A percentile compares a stretch with the other conserved stretches of the same genome.
These are phyloP conservation scores for Bullera alba DNA, from an alignment of 768 basidiomycete species.

Conservation along the genomic window DNA sequence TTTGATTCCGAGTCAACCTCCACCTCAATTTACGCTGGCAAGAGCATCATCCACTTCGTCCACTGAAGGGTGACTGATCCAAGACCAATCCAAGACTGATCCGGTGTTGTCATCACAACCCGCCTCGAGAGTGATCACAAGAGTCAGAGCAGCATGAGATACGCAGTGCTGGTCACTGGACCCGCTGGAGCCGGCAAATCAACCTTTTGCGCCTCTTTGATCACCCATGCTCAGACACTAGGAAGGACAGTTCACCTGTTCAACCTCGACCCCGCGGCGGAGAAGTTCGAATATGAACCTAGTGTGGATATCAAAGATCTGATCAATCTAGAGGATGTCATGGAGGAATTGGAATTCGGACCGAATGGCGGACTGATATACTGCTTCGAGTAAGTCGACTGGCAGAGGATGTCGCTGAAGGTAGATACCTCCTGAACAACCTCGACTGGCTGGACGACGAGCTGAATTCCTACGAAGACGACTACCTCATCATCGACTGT, in stretches of 20 bases:
- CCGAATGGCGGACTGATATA: slow-evolving; percentile 96
- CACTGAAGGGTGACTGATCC: too few relatives aligned
- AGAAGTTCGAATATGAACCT: slow-evolving; percentile 86
- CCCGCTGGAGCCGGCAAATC: slow-evolving; percentile 98
- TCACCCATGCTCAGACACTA: slow-evolving; percentile 78
- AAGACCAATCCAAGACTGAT: too few relatives aligned
- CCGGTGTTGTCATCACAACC: too few relatives aligned
- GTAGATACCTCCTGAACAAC: slow-evolving; percentile 88
- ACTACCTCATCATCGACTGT: slow-evolving; percentile 59
- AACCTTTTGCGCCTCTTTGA: slow-evolving; percentile 78
- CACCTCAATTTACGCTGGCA: too few relatives aligned
- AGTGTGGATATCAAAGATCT: slow-evolving; percentile 89
- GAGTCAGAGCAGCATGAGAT: slow-evolving; percentile 41
- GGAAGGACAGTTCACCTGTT: slow-evolving; percentile 83
- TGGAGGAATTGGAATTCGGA: slow-evolving; percentile 88
- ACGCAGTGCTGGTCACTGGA: slow-evolving; percentile 53
- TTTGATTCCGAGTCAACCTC: too few relatives aligned
- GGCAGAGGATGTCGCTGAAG: neutral
- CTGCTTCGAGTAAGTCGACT: slow-evolving; percentile 86
- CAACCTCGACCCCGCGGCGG: slow-evolving; percentile 94
- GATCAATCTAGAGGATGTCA: slow-evolving; percentile 87
- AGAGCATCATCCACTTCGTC: too few relatives aligned
- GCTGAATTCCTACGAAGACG: slow-evolving; percentile 87
- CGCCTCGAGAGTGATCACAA: too few relatives aligned
- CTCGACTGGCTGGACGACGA: slow-evolving; percentile 99